Evolutionary conservation across 2,329 filamentous ascomycete genomes (phyloP), one percentile per base, ranked within the genome.

Genomic region (Aureobasidium vineae): DNA sequence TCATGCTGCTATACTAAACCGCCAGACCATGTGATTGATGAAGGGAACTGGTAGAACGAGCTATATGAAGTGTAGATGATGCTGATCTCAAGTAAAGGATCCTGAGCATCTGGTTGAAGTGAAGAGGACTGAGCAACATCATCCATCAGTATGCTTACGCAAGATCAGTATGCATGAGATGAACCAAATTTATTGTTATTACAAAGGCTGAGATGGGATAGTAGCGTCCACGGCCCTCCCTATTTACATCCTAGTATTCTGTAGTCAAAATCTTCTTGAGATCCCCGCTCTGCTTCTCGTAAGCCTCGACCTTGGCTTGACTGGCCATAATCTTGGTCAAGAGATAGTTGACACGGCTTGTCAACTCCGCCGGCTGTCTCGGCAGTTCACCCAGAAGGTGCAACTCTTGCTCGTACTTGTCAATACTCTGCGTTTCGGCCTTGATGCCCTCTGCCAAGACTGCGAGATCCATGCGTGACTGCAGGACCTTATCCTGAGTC

Each of bases 341-440:
- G 70, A 97, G 78, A 79, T 91, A 97, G 66, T 84, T 80, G 2
- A 92, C 83, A 40, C 94, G 81, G 0, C 85, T 83, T 0, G 79
- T 80, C 33, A 90, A 81, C 80, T 95, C 88, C 23, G 80, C 78
- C 0, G 92, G 90, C 76, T 90, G 86, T 60, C 84, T 88, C 7
- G 88, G 89, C 71, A 96, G 75, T 23, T 83, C 82, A 0, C 85
- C 91, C n/a, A 97, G 77, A 65, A 90, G 74, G 67, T 80, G 82
- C 67, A 98, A 80, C 77, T 98, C 93, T 31, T 82, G 81, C 80
- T 97, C 94, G 52, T 86, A 89, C 77, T 91, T 91, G 47, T 89
- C 87, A 68, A 97, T 91, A 11, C 78, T 88, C 75, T 86, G 86
- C 60, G 83, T 88, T 79, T 97, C 91, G 3, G 86, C 84, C 72